Evolutionary conservation across 768 basidiomycete genomes (phyloP).

Genomic region (Inosperma sp.): DNA sequence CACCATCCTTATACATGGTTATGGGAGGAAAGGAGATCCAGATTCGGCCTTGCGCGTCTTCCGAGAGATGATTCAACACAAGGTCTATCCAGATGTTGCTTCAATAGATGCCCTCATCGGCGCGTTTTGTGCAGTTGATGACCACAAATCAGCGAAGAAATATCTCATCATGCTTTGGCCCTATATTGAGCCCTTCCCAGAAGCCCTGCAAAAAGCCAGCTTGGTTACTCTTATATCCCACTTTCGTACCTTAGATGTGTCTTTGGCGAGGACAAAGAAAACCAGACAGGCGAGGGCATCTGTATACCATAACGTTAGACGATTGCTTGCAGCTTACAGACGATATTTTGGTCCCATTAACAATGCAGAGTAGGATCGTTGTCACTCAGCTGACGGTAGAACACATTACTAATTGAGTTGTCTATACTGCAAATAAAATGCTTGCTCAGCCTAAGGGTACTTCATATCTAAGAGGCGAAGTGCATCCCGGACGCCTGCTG

Average conservation of each 20-base stretch:
- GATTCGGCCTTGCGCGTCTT: constrained; percentile 51
- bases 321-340: constrained; percentile 15
- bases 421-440: neutral
- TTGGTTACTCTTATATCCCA: constrained; percentile 42
- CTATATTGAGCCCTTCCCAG: constrained; percentile 57
- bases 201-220: constrained; percentile 38
- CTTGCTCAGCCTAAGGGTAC: constrained; percentile 32
- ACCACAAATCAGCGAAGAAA: constrained; percentile 44
- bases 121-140: constrained; percentile 58
- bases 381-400: neutral
- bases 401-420: neutral
- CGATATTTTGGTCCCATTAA: constrained; percentile 11
- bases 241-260: constrained; percentile 43
- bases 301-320: constrained; percentile 14
- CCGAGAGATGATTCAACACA: constrained; percentile 55
- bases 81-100: constrained; percentile 64
- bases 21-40: constrained; percentile 57
- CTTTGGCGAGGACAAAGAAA: constrained; percentile 5
- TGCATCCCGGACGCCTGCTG: constrained; percentile 71
- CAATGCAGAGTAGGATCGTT: neutral
- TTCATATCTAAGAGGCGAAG: constrained; percentile 68
- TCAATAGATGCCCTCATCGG: constrained; percentile 67
- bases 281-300: constrained; percentile 10
- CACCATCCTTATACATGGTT: constrained; percentile 72
- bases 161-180: constrained; percentile 63